Conservation (phyloP, 805 yeast genomes). For the Candida chilensis region DNA sequence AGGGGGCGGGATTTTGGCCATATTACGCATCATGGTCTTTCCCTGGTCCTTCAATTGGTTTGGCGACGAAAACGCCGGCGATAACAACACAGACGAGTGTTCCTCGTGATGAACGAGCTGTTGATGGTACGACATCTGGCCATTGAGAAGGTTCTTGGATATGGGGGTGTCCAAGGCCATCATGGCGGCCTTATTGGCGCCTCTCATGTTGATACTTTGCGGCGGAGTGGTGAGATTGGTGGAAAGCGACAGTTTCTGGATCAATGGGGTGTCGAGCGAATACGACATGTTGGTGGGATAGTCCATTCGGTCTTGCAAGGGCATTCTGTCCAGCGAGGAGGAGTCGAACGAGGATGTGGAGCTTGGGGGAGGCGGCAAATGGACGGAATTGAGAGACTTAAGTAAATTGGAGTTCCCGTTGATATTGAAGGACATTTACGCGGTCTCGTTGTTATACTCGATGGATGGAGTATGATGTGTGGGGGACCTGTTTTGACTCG, state of each 20-base stretch:
- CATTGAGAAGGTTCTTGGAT: conserved; percentile 3
- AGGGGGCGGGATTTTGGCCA: conserved; percentile 14
- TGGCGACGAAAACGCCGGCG: conserved; percentile 19
- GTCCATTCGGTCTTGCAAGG: conserved; percentile 1
- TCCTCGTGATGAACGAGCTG: conserved; percentile 3
- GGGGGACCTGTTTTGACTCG: too few species aligned
- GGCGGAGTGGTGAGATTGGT: conserved; percentile 24
- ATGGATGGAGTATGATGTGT: too few species aligned
- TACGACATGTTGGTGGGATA: background rate
- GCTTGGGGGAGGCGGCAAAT: conserved; percentile 28
- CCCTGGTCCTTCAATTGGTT: background rate
- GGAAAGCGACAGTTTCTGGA: conserved; percentile 1
- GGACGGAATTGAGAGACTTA: conserved; percentile 26
- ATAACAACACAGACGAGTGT: conserved; percentile 13
- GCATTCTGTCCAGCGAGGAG: background rate
- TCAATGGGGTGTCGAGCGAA: background rate
- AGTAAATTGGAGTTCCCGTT: conserved; percentile 19
- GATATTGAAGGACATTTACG: too few species aligned
- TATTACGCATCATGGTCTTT: background rate
- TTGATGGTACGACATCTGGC: conserved; percentile 3
- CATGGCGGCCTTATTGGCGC: conserved; percentile 6
- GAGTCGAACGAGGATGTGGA: too few species aligned
- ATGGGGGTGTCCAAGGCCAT: conserved; percentile 14
- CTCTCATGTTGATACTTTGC: conserved; percentile 10
- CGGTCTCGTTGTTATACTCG: too few species aligned